Conservation (phyloP, 2,329 filamentous ascomycete genomes). For the Cladophialophora immunda region DNA sequence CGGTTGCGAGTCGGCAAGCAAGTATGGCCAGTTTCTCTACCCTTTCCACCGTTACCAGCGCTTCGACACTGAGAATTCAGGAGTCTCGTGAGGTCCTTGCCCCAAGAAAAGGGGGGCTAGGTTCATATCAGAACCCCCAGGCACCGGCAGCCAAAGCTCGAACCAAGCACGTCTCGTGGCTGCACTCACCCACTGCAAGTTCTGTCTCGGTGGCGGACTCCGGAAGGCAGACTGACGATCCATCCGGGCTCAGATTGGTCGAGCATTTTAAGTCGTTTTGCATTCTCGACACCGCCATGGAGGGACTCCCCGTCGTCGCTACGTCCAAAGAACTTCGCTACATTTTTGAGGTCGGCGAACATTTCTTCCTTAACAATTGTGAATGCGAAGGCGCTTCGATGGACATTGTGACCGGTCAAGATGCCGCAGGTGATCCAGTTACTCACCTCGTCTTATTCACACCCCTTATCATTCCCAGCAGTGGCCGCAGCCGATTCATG, state of each 20-base stretch:
- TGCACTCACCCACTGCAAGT: conserved; percentile 31
- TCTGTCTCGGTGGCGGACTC: conserved; percentile 20
- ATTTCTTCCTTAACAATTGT: conserved; percentile 41
- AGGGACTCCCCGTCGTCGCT: conserved; percentile 39
- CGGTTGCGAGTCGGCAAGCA: conserved; percentile 32
- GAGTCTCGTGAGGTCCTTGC: conserved; percentile 30
- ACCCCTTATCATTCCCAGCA: conserved; percentile 39
- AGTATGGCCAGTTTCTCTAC: conserved; percentile 36
- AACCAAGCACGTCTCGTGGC: conserved; percentile 35
- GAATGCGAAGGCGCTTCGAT: conserved; percentile 38
- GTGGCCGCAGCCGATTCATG: conserved; percentile 39
- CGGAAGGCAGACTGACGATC: background rate
- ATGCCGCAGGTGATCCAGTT: conserved; percentile 40
- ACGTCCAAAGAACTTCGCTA: conserved; percentile 41
- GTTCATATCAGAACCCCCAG: background rate
- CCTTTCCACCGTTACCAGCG: conserved; percentile 28
- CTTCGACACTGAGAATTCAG: conserved; percentile 34
- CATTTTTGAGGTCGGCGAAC: conserved; percentile 40
- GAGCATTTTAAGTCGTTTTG: conserved; percentile 45
- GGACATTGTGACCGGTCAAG: conserved; percentile 40
- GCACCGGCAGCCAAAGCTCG: background rate
- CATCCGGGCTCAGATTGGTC: conserved; percentile 25
- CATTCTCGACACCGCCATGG: conserved; percentile 39
- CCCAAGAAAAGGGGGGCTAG: background rate
- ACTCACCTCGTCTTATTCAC: conserved; percentile 43